Base-by-base conservation (phyloP, 371 early-diverging fungal genomes). In the Mucor circinelloides region DNA sequence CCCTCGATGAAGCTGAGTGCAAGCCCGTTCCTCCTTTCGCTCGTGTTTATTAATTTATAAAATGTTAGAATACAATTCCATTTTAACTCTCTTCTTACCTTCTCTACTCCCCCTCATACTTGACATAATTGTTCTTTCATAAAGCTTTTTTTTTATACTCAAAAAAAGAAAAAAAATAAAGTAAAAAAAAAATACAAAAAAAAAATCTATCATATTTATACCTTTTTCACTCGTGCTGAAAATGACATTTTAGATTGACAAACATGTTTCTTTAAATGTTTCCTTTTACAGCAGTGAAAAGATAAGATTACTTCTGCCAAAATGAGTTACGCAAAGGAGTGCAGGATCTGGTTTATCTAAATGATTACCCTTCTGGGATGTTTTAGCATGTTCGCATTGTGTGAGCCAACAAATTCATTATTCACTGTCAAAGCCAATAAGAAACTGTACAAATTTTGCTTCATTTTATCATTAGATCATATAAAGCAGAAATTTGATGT, bases 1-100 rank as follows among this genome's bases (percentile, higher is more conserved):
- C 99, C 38, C 83, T 98, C 68, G 99, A 98, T 72, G 95, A 92
- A 82, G 82, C 77, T 55, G 99, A 98, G 84, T 94, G 93, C 87
- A 91, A 93, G 87, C 74, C 91, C 58, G 97, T 98, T 44, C 97
- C 97, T 64, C 96, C 96, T 34, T 90, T 93, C 71, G 94, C 94
- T 72, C 93, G 98, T 84, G 96, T 95, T 62, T 96, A 96, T 87
- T 97, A 94, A 85, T 67, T 60, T n/a, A 28, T 40, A 59, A 40
- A 60, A 64, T 56, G 56, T 56, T 56, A 56, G 56, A 52, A 52
- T 52, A 52, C 27, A 52, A 27, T 25, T 27, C 27, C 27, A 52
- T 52, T 52, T 25, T 23, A 21, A 25, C 52, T 27, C 13, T 52
- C 13, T 52, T 6, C 12, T 27, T 27, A 27, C 52, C 52, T 52